Conservation (phyloP, 2,329 filamentous ascomycete genomes). For the Alternaria angustiovoidea region DNA sequence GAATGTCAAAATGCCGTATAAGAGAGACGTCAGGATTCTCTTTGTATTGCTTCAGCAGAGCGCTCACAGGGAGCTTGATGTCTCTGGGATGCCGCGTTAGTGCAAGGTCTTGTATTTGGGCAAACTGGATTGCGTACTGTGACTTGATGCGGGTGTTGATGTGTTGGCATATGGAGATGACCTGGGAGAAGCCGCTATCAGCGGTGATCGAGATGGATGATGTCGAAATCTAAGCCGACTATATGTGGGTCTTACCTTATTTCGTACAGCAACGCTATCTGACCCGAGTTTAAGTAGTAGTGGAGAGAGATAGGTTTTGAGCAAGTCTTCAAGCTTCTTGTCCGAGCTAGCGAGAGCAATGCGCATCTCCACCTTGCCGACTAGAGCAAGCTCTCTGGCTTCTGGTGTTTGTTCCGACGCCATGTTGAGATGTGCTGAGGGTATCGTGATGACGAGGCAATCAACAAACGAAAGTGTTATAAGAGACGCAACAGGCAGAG, state of each 20-base stretch:
- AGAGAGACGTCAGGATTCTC: conserved; percentile 71
- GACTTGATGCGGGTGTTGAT: conserved; percentile 70
- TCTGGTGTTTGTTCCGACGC: conserved; percentile 54
- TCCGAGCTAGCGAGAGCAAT: conserved; percentile 87
- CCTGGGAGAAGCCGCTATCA: conserved; percentile 52
- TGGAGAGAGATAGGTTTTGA: conserved; percentile 81
- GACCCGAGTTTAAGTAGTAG: conserved; percentile 87
- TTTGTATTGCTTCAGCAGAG: conserved; percentile 89
- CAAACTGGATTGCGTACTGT: conserved; percentile 49
- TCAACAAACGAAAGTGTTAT: conserved; percentile 13
- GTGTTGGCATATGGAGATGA: conserved; percentile 75
- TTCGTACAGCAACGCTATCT: conserved; percentile 79
- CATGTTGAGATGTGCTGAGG: conserved; percentile 33
- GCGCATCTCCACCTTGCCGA: conserved; percentile 84
- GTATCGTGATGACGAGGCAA: conserved; percentile 1
- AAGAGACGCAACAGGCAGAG: conserved; percentile 35
- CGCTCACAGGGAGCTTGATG: conserved; percentile 83
- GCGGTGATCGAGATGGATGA: conserved; percentile 29
- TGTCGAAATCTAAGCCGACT: not conserved
- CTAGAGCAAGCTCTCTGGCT: conserved; percentile 79
- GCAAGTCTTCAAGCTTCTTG: conserved; percentile 77
- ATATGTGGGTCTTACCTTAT: conserved; percentile 64
- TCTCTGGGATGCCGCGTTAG: conserved; percentile 46
- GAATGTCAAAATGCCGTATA: conserved; percentile 86
- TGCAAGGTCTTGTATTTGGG: not conserved